phyloP scores from a whole-genome alignment of 345 rosid genomes.

The Trapa incisa region DNA sequence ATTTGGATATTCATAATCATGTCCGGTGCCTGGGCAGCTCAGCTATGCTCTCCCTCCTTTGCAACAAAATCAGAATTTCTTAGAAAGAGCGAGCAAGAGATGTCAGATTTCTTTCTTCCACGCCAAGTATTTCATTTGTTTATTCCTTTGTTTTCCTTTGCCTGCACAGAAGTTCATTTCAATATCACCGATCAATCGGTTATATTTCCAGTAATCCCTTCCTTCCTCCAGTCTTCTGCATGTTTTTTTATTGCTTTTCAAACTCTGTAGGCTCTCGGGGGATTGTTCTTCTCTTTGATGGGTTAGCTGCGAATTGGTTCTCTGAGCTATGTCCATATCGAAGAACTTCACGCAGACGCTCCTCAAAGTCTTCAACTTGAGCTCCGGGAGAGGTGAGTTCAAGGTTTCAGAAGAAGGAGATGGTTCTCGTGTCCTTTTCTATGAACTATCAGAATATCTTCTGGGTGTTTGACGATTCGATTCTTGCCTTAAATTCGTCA shows the following conservation, averaged over 20 bases:
- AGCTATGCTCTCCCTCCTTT: not conserved
- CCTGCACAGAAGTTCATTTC: no score
- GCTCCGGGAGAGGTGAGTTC: slow-evolving; percentile 39
- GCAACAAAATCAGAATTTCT: not conserved
- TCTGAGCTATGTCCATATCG: slow-evolving; percentile 28
- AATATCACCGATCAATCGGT: no score
- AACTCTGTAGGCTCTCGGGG: not conserved
- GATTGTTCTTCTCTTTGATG: not conserved
- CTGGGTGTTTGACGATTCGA: not conserved
- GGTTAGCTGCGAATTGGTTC: not conserved
- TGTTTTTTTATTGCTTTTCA: not conserved
- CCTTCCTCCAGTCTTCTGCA: not conserved
- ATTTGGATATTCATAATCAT: not conserved
- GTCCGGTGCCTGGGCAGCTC: not conserved
- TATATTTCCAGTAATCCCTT: no score
- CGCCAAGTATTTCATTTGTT: not conserved
- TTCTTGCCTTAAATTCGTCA: slow-evolving; percentile 10
- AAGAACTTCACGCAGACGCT: slow-evolving; percentile 40
- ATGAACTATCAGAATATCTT: not conserved
- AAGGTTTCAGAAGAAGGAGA: no score
- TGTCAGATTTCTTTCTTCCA: not conserved
- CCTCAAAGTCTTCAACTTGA: slow-evolving; percentile 35
- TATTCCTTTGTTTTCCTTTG: no score
- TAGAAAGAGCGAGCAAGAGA: no score
- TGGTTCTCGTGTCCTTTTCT: not conserved